phyloP scores from a whole-genome alignment of 2,329 filamentous ascomycete genomes.

The Monilinia laxa region DNA sequence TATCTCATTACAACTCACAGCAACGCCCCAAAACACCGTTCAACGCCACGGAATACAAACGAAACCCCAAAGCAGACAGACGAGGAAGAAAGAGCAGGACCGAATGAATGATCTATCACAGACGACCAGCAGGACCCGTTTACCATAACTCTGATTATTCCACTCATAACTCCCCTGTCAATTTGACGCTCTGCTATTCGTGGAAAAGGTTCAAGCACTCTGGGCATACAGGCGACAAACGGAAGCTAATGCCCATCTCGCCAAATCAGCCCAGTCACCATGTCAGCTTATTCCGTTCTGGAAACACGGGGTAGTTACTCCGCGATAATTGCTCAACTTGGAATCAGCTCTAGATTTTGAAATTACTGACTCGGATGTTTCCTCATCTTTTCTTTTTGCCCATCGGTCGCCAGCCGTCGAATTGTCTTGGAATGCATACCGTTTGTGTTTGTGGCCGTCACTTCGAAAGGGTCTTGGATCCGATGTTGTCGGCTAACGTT shows the following conservation, averaged over 20 bases:
- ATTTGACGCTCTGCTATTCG: not conserved
- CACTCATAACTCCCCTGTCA: conserved; percentile 1
- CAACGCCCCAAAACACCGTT: not conserved
- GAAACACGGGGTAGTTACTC: conserved; percentile 1
- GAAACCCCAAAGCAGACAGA: conserved; percentile 12
- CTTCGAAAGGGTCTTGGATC: not conserved
- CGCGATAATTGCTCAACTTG: not conserved
- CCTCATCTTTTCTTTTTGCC: not conserved
- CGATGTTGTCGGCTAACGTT: not conserved
- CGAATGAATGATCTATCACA: conserved; percentile 7
- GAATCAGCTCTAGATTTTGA: not conserved
- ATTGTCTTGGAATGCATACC: not conserved
- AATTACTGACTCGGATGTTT: not conserved
- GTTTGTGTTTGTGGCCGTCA: not conserved
- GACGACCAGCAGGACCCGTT: not conserved
- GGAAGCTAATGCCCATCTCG: conserved; percentile 3
- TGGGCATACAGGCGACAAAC: conserved; percentile 1
- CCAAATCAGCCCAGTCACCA: not conserved
- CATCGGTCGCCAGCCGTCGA: not conserved
- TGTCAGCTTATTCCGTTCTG: not conserved
- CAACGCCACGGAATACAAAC: conserved; percentile 6
- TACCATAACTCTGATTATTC: not conserved
- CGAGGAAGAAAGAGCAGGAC: conserved; percentile 1
- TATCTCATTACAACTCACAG: not conserved
- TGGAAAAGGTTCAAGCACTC: conserved; percentile 1